Evolutionary conservation across 257 asterid species (phyloP).

Genomic region (Galeopsis tetrahit): DNA sequence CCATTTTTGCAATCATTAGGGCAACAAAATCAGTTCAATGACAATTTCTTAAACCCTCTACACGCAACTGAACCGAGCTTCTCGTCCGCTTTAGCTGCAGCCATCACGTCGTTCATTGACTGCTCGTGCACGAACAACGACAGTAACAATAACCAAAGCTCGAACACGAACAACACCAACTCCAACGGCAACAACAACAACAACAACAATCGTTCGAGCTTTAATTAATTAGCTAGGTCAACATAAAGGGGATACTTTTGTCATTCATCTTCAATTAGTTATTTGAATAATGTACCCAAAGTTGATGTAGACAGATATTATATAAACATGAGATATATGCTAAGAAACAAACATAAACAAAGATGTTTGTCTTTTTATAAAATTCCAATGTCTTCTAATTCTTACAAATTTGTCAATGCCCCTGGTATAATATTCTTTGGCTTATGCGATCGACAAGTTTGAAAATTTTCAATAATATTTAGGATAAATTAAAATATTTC

Average conservation of each 20-base stretch:
- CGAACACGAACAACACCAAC: conserved; percentile 33
- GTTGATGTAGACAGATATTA: conserved; percentile 20
- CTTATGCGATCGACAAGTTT: background rate
- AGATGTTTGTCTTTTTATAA: conserved; percentile 1
- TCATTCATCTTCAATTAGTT: background rate
- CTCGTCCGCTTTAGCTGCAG: conserved; percentile 74
- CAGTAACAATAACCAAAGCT: conserved; percentile 40
- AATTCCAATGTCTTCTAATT: background rate
- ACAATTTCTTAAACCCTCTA: conserved; percentile 48
- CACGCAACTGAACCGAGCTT: conserved; percentile 69
- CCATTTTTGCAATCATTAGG: conserved; percentile 27
- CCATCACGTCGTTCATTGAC: conserved; percentile 63
- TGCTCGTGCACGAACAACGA: conserved; percentile 45
- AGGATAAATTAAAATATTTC: no score
- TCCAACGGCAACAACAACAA: conserved; percentile 41
- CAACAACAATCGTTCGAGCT: conserved; percentile 42
- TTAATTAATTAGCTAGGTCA: conserved; percentile 32
- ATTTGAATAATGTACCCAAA: conserved; percentile 33
- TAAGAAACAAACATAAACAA: background rate
- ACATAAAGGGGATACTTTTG: conserved; percentile 21
- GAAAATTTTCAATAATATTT: no score
- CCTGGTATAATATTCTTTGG: conserved; percentile 7
- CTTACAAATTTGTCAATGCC: conserved; percentile 16
- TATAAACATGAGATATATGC: background rate
- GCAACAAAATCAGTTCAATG: conserved; percentile 50